These are phyloP conservation scores for Phytophthora idaei DNA, from an alignment of 352 stramenopile genomes.

Conservation along the genomic window DNA sequence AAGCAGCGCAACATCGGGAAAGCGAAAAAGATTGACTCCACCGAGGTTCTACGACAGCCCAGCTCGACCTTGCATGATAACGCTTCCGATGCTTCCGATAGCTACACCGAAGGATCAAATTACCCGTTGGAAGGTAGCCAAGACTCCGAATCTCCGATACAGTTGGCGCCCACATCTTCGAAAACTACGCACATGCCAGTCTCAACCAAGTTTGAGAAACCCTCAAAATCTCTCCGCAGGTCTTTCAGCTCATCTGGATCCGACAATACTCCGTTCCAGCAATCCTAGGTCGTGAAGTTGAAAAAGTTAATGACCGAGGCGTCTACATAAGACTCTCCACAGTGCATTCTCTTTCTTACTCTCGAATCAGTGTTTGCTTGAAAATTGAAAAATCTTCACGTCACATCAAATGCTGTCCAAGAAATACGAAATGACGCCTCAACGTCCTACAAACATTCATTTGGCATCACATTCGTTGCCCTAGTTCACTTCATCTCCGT, in stretches of 20 bases:
- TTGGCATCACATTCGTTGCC: too few species aligned
- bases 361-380: too few species aligned
- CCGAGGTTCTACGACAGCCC: neutral
- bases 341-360: neutral
- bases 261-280: constrained; percentile 1
- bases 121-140: neutral
- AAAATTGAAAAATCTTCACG: too few species aligned
- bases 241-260: neutral
- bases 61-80: neutral
- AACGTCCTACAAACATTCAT: neutral
- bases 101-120: neutral
- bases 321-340: neutral
- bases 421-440: neutral
- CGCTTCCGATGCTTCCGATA: neutral
- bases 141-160: neutral
- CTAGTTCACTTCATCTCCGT: neutral
- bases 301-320: neutral
- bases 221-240: neutral
- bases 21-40: neutral
- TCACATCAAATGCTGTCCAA: too few species aligned
- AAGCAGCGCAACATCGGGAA: neutral
- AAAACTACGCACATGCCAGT: neutral
- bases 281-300: neutral
- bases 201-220: neutral
- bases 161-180: neutral